Evolutionary conservation across 2,329 filamentous ascomycete genomes (phyloP), one percentile per base, ranked within the genome.

Genomic region (Fusarium sp.): DNA sequence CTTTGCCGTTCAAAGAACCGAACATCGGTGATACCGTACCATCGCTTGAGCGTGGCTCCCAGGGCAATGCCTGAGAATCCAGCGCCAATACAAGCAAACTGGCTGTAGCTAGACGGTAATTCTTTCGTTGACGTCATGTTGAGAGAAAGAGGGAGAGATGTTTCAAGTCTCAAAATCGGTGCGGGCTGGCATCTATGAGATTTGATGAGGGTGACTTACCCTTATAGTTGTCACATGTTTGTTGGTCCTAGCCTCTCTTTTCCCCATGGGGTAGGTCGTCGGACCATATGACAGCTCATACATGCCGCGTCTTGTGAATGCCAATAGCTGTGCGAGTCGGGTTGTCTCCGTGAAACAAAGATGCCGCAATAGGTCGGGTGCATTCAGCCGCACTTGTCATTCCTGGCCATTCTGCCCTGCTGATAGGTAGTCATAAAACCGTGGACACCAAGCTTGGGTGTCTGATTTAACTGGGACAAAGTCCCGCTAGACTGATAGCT

Each of bases 401-500:
- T 53, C 18, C n/a, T 16, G 12, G 15, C 20, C 38, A 22, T 22
- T 14, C 13, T 5, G 9, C 18, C 22, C 15, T 31, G 7, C 28
- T 7, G 7, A 13, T 18, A 24, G n/a, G 30, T 15, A 15, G 13
- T 10, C 16, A 24, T 12, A 51, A 51, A 30, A 15, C 1, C 11
- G 9, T 14, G 3, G 14, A 11, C 20, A 22, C 14, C 20, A 47
- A 12, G 13, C 44, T 15, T 15, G 4, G 13, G 6, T 47, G 26
- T 2, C 44, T 22, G 6, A 30, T 22, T 47, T 11, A 22, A 47
- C n/a, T 1, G 0, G 5, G 7, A 4, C n/a, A 18, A 0, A 0
- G 1, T 4, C 5, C 0, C 9, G 20, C 26, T 6, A 8, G 7
- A 12, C 3, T 22, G 6, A 18, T 24, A 0, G 6, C 6, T 3